Evolutionary conservation across 1,139 yeast genomes (phyloP), one percentile per base, ranked within the genome.

Genomic region (Ashbya aceris): DNA sequence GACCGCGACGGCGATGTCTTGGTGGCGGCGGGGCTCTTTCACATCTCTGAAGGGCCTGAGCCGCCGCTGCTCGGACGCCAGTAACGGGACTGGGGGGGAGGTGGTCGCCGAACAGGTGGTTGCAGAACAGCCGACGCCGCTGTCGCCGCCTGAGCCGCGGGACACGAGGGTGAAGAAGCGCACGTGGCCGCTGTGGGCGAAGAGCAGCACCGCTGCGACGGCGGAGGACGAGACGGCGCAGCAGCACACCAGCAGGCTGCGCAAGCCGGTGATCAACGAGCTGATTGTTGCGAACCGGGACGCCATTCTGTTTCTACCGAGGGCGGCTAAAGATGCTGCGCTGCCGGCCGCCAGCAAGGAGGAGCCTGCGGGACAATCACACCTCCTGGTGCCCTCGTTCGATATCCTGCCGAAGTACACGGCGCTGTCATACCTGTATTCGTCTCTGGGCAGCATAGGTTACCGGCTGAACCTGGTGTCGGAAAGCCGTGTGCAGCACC

Each of bases 111-210:
- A 34, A 8, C 9, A 27, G n/a, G 37, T 10, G n/a, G 11, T 14
- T 6, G 29, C 20, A 8, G 23, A 10, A 5, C 35, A 9, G 35
- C 20, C 11, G 10, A 17, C 35, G 12, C 11, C 39, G n/a, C 11
- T 14, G n/a, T 36, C 37, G 11, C 12, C 20, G n/a, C 7, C 37
- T 6, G 37, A 34, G 14, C 6, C 31, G 31, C 11, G 13, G 6
- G 35, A 32, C 14, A 9, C 27, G 4, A 42, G 37, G 29, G 37
- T 39, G 10, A 27, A 37, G 35, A 45, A 45, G 23, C 42, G 51
- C 30, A 39, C 53, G 2, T 57, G 62, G 62, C 50, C 56, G 5
- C 54, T 59, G 38, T 60, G 62, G 62, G 53, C 47, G 33, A 47
- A 55, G 27, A 42, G 41, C 17, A 42, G 43, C 28, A 45, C 48